phyloP scores from a whole-genome alignment of 1,284 basidiomycete species.

The Ceratobasidium sp. region DNA sequence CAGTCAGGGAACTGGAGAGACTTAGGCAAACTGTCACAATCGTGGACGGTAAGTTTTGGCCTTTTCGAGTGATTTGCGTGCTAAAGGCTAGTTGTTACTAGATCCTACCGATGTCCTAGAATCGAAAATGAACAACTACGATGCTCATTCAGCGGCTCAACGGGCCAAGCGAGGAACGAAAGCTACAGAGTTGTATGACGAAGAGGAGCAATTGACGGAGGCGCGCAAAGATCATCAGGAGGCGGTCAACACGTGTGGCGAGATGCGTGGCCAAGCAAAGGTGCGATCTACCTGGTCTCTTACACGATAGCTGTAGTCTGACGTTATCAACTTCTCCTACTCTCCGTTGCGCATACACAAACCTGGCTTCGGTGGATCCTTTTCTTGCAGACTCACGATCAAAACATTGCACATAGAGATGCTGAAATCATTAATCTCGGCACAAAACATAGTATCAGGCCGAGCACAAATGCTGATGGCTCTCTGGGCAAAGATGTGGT shows the following conservation, averaged over 20 bases:
- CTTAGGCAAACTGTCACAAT: constrained; percentile 76
- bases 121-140: constrained; percentile 75
- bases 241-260: constrained; percentile 68
- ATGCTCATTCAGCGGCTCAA: constrained; percentile 68
- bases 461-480: constrained; percentile 32
- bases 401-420: constrained; percentile 79
- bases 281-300: constrained; percentile 52
- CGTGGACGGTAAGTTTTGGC: constrained; percentile 66
- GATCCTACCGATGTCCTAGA: constrained; percentile 83
- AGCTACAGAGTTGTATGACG: constrained; percentile 37
- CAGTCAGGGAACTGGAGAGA: constrained; percentile 66
- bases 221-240: constrained; percentile 66
- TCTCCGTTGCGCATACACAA: background rate
- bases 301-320: background rate
- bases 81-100: constrained; percentile 51
- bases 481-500: constrained; percentile 73
- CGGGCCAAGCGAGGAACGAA: constrained; percentile 57
- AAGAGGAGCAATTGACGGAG: constrained; percentile 69
- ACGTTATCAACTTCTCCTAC: background rate
- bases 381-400: constrained; percentile 71
- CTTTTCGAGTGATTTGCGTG: background rate
- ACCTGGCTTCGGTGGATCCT: constrained; percentile 27
- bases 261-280: constrained; percentile 71
- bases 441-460: constrained; percentile 41
- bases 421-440: constrained; percentile 76